Base-by-base conservation (phyloP, 2,329 filamentous ascomycete genomes). In the Fonsecaea nubica region DNA sequence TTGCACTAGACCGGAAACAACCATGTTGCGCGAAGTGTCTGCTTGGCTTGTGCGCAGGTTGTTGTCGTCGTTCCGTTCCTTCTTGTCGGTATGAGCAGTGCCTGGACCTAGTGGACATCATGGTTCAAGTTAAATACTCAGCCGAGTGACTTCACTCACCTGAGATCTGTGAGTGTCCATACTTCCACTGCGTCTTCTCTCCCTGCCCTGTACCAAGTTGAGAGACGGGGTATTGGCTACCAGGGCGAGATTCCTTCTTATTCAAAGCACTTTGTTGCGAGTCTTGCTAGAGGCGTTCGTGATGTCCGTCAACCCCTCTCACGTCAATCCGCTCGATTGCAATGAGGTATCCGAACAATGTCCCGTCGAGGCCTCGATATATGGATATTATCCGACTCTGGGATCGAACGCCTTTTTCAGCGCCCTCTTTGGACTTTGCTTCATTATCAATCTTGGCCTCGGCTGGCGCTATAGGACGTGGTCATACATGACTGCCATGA, bases 381-480 rank as follows among this genome's bases (percentile, higher is more conserved):
- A 87, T 69, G 81, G 83, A 32, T 88, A 88, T 74, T 78, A 82
- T 38, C 86, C 86, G 0, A 80, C 76, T 42, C 75, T 85, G 0
- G 78, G 77, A 4, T 84, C 81, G 15, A 87, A 86, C 71, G 76
- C 80, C 55, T 81, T 86, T 75, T 86, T 86, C 73, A 71, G 81
- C 0, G 80, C 79, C 33, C 80, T 86, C 72, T 87, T 86, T 72
- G 83, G 75, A 33, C 21, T 85, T 3, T 77, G 82, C 57, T 78
- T 83, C 2, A 13, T 86, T 4, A 73, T 79, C 21, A 85, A 88
- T 57, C 57, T 85, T 30, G 76, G 75, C 1, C 75, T 86, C 6
- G 84, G 85, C 6, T 75, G 84, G 60, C 79, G 77, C 60, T 84
- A 82, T 73, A 81, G 80, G 63, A 85, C 86, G 69, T 88, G 84